Conservation (phyloP, 495 filamentous ascomycete genomes). For the Hypoxylon perforatum region DNA sequence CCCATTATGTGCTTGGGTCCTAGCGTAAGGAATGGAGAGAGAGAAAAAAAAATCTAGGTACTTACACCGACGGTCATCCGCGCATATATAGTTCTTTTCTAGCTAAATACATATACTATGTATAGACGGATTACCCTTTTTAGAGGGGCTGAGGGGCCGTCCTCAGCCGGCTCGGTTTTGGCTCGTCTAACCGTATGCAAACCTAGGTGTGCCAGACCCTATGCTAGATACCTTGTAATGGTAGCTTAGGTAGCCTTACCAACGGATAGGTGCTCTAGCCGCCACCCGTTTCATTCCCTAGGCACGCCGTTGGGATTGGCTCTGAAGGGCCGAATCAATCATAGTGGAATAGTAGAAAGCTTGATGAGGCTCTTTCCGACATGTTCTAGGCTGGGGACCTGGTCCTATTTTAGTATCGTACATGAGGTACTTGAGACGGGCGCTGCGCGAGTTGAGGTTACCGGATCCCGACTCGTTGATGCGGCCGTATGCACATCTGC, state of each 20-base stretch:
- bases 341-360: constrained; percentile 29
- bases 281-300: not conserved
- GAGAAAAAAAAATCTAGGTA: constrained; percentile 1
- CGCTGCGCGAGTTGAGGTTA: constrained; percentile 12
- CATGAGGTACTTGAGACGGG: not conserved
- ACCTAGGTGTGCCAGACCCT: too few relatives aligned
- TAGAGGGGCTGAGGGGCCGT: constrained; percentile 19
- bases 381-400: constrained; percentile 29
- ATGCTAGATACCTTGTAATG: not conserved
- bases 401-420: not conserved
- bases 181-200: constrained; percentile 4
- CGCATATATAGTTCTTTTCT: constrained; percentile 8
- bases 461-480: constrained; percentile 15
- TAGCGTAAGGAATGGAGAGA: not conserved
- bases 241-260: constrained; percentile 20
- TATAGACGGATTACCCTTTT: constrained; percentile 29
- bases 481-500: too few relatives aligned
- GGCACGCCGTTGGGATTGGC: constrained; percentile 8
- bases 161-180: constrained; percentile 17
- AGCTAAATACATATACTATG: constrained; percentile 10
- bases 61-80: constrained; percentile 20
- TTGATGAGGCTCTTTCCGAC: constrained; percentile 42
- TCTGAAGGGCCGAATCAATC: constrained; percentile 37
- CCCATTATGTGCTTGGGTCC: not conserved
- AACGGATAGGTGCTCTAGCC: constrained; percentile 6